Evolutionary conservation across 805 yeast genomes (phyloP).

Genomic region (Metschnikowia anglica): DNA sequence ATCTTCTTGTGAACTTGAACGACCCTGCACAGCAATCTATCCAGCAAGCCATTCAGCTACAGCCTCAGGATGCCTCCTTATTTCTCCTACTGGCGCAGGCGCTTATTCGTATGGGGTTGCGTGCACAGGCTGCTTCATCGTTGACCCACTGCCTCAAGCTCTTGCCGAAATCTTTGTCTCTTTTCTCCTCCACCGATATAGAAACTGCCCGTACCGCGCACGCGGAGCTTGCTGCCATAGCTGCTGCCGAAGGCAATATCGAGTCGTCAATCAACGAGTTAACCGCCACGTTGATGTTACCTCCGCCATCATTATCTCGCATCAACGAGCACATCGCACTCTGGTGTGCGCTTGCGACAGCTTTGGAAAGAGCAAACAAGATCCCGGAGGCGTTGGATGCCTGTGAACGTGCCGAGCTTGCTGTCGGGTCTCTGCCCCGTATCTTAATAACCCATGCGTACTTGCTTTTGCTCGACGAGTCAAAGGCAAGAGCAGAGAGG

Average conservation of each 20-base stretch:
- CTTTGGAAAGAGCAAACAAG: constrained; percentile 52
- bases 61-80: constrained; percentile 44
- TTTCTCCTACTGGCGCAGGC: constrained; percentile 53
- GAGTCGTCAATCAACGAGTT: constrained; percentile 52
- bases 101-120: constrained; percentile 42
- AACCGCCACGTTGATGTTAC: constrained; percentile 49
- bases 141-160: constrained; percentile 45
- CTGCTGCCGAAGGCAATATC: constrained; percentile 49
- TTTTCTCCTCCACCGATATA: constrained; percentile 34
- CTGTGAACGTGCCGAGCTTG: constrained; percentile 47
- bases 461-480: constrained; percentile 39
- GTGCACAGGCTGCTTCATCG: constrained; percentile 47
- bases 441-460: constrained; percentile 51
- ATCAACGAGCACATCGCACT: constrained; percentile 48
- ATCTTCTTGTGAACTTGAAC: constrained; percentile 44
- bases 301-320: constrained; percentile 47
- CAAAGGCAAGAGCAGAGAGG: constrained; percentile 17
- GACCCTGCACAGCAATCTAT: constrained; percentile 54
- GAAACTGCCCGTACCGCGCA: constrained; percentile 52
- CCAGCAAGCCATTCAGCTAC: constrained; percentile 40
- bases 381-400: constrained; percentile 48
- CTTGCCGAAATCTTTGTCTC: constrained; percentile 33
- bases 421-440: constrained; percentile 46
- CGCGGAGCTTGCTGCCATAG: constrained; percentile 56
- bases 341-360: constrained; percentile 55